Evolutionary conservation across 2,329 filamentous ascomycete genomes (phyloP).

Genomic region (Aspergillus carbonarius): DNA sequence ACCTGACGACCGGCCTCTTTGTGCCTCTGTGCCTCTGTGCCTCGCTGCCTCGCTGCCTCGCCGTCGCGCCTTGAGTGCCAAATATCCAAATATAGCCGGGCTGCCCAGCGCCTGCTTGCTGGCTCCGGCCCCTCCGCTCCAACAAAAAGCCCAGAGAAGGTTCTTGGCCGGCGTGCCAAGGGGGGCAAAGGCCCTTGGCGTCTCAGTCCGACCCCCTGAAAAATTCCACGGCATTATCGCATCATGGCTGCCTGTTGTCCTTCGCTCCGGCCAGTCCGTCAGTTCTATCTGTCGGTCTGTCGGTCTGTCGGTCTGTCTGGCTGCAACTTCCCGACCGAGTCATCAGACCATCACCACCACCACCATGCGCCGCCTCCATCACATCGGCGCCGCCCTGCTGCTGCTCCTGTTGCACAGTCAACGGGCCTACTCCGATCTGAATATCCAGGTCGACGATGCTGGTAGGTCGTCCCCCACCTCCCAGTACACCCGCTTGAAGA

Average conservation of each 20-base stretch:
- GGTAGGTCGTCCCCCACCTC: not conserved
- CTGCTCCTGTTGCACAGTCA: not conserved
- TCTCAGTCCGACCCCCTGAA: slow-evolving; percentile 6
- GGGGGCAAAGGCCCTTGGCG: slow-evolving; percentile 1
- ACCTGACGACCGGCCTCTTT: not conserved
- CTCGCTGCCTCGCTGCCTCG: too few relatives aligned
- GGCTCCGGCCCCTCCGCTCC: not conserved
- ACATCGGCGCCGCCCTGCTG: not conserved
- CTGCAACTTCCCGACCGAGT: not conserved
- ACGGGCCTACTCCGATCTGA: not conserved
- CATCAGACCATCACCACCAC: not conserved
- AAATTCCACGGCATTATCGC: not conserved
- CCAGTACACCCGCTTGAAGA: not conserved
- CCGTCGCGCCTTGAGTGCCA: too few relatives aligned
- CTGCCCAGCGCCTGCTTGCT: not conserved
- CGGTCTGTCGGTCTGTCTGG: not conserved
- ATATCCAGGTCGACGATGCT: slow-evolving; percentile 3
- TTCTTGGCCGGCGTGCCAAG: slow-evolving; percentile 7
- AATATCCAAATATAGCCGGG: slow-evolving; percentile 2
- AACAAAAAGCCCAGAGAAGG: not conserved
- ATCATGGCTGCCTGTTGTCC: slow-evolving; percentile 1
- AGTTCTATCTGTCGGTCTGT: not conserved
- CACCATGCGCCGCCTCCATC: not conserved
- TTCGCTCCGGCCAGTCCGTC: not conserved
- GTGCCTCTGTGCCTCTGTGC: too few relatives aligned